phyloP scores from a whole-genome alignment of 768 basidiomycete species.

The Boletus coccyginus region DNA sequence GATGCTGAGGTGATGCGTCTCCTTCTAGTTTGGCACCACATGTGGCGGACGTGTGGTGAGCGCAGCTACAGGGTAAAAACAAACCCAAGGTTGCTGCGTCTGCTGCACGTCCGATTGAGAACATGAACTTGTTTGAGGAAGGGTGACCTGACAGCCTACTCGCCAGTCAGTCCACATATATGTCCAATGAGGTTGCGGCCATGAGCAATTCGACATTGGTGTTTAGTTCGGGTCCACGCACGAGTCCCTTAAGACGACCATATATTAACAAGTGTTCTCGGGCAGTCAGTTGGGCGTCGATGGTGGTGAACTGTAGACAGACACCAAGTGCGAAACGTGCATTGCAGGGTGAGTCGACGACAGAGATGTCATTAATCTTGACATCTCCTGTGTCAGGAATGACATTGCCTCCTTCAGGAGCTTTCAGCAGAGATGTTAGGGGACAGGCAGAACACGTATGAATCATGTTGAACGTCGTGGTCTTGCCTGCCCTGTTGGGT shows the following conservation, averaged over 20 bases:
- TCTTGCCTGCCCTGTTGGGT: conserved; percentile 84
- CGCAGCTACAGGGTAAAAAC: conserved; percentile 63
- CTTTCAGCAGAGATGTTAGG: neutral
- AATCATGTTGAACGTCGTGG: conserved; percentile 78
- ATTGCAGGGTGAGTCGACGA: conserved; percentile 57
- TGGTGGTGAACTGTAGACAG: conserved; percentile 83
- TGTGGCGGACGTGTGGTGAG: conserved; percentile 77
- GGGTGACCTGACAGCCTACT: conserved; percentile 69
- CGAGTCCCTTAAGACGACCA: conserved; percentile 69
- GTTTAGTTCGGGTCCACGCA: conserved; percentile 45
- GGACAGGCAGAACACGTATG: conserved; percentile 40
- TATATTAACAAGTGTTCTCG: conserved; percentile 73
- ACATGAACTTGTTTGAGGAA: conserved; percentile 77
- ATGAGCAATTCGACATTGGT: conserved; percentile 57
- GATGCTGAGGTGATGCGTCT: neutral
- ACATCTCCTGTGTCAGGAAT: conserved; percentile 69
- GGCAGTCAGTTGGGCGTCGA: conserved; percentile 74
- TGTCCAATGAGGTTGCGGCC: conserved; percentile 51
- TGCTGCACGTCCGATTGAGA: conserved; percentile 70
- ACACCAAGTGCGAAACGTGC: conserved; percentile 74
- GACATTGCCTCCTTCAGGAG: conserved; percentile 56
- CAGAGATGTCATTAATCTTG: conserved; percentile 62
- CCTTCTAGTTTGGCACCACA: conserved; percentile 53
- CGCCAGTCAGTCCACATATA: conserved; percentile 69
- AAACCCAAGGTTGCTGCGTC: conserved; percentile 75